Evolutionary conservation across 768 basidiomycete genomes (phyloP), one percentile per base, ranked within the genome.

Genomic region (Tylopilus cervinicoccineus): DNA sequence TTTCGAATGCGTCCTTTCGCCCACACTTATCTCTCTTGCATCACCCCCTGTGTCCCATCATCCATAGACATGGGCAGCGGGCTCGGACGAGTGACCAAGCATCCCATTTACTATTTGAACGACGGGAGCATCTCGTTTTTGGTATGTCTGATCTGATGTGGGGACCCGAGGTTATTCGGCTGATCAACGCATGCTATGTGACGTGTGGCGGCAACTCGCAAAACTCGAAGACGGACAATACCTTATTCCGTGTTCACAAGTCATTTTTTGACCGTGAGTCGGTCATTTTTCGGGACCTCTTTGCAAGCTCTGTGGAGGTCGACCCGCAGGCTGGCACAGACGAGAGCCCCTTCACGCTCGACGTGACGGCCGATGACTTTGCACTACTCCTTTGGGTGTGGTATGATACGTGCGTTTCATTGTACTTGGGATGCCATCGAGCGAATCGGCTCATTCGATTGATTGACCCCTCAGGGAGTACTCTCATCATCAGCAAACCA

Each of bases 251-350:
- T 3, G 72, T 87, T 0, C 83, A 86, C 48, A 69, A 71, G 0
- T 76, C 75, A 4, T 84, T 83, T 32, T 81, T 87, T 20, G 71
- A 72, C 12, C 69, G 83, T 0, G 83, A 87, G 38, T 85, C 83
- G 0, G 28, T 54, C 0, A 62, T 65, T 17, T 84, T 84, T 57
- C 58, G 58, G 1, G 54, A 59, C 0, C 56, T 69, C 24, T 63
- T 79, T 2, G 57, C 57, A 2, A 42, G 60, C 1, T 61, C 71
- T 5, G 68, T 70, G 2, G 42, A 56, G 1, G 60, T 57, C 0
- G 57, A 55, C 0, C 60, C 59, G 0, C 76, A 69, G 0, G 61
- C 69, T 0, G 62, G 59, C 9, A 59, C 58, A 0, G 77, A 78
- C 16, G 62, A 55, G 0, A 66, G 60, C 14, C 74, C 80, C 0